Base-by-base conservation (phyloP, 495 filamentous ascomycete genomes). In the Penicillium coffeae region DNA sequence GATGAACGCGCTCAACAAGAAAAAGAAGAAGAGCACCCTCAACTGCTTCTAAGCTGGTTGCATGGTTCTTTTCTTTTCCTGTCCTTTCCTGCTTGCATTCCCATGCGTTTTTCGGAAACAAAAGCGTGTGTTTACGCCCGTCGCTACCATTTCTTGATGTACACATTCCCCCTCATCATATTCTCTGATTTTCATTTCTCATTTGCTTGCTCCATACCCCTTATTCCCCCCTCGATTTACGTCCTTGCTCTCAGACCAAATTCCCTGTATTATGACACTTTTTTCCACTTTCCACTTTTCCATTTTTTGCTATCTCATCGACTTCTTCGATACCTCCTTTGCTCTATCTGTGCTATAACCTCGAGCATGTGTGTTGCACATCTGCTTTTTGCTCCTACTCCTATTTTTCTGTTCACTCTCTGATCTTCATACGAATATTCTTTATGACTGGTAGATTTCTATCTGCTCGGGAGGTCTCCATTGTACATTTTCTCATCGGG, bases 21-120 rank as follows among this genome's bases (percentile, higher is more conserved):
- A 90, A 72, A 95, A 91, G 76, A 95, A 96, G 83, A 93, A 93
- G 82, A 86, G 89, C 62, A 88, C 86, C 22, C 82, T 98, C 59
- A 96, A 95, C 72, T 98, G 93, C 76, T 98, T 98, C 72, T 98
- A 64, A 48, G 30, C 25, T 33, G 0, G 25, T 32, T 19, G 42
- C 3, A 15, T 2, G 3, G 7, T 33, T 9, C 8, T n/a, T 19
- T 2, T 32, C 22, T 51, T 36, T 34, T 21, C 25, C 30, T 42
- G 47, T 32, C 25, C 21, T 40, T 20, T 15, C 27, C 27, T 20
- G 2, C 22, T 36, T n/a, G n/a, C n/a, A 21, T 35, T 27, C 21
- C 36, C 30, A 35, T 41, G 35, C 27, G n/a, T 33, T 30, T 21
- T 21, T 22, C 42, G 15, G 13, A 42, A 66, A 53, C 51, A 39